Evolutionary conservation across 495 filamentous ascomycete genomes (phyloP).

Genomic region (Penicillium argentinense): DNA sequence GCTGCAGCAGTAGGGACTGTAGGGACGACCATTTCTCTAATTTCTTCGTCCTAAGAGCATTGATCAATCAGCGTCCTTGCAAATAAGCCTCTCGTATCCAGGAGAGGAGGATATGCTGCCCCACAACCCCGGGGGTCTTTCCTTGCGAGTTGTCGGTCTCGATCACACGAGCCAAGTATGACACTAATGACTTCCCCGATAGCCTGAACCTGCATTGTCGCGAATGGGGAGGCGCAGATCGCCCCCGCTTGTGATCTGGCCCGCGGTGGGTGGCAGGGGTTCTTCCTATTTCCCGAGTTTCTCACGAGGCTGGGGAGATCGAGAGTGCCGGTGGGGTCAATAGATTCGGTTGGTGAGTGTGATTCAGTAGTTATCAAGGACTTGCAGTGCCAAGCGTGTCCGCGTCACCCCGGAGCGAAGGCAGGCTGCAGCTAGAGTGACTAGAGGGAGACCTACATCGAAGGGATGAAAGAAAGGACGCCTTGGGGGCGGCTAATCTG

Average conservation of each 20-base stretch:
- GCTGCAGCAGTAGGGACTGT: background rate
- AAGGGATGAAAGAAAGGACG: background rate
- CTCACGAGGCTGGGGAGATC: background rate
- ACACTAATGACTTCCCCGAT: background rate
- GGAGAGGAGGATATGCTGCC: too few relatives aligned
- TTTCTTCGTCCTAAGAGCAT: too few relatives aligned
- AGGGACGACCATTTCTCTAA: too few relatives aligned
- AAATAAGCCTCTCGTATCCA: too few relatives aligned
- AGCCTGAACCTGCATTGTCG: conserved; percentile 1
- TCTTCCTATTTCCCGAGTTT: background rate
- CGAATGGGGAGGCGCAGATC: background rate
- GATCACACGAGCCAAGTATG: conserved; percentile 3
- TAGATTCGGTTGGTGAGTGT: background rate
- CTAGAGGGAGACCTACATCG: too few relatives aligned
- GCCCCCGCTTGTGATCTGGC: background rate
- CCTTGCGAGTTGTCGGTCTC: conserved; percentile 8
- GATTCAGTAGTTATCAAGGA: background rate
- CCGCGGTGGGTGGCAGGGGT: background rate
- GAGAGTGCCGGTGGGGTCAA: background rate
- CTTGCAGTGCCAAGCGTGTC: conserved; percentile 1
- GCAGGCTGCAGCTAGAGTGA: conserved; percentile 5
- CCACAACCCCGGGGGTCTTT: too few relatives aligned
- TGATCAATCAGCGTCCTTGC: too few relatives aligned
- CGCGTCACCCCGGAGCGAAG: conserved; percentile 7
- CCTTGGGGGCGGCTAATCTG: conserved; percentile 1